Base-by-base conservation (phyloP, 352 stramenopile genomes). In the Pythium rhizo-oryzae region DNA sequence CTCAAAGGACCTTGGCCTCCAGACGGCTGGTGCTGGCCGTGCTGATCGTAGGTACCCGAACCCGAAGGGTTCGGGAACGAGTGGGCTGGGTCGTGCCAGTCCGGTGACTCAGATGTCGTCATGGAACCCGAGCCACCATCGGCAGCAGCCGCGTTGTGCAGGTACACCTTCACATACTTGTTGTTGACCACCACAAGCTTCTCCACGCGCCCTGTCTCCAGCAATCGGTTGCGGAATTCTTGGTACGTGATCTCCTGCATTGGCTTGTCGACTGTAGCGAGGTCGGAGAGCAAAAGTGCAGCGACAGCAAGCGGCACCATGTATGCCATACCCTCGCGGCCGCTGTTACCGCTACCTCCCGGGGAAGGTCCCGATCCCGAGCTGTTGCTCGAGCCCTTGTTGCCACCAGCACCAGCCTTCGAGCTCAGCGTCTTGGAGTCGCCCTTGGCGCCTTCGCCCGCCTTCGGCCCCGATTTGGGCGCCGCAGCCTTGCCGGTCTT, bases 221-320 rank as follows among this genome's bases (percentile, higher is more conserved):
- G 70, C 56, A 97, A 88, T 35, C 81, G 80, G 62, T 90, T 97
- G 46, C 89, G 87, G 76, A 97, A 97, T 60, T 97, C 90, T 65
- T 97, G 91, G 77, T 95, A 97, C 58, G 85, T 97, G 69, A 97
- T 94, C 72, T 97, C 91, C 66, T 95, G 86, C 80, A 93, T 92
- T 8, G 85, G 84, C 63, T 96, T 93, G 70, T 94, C 85, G 24
- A 87, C 72, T 12, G 74, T 83, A 15, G 78, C 79, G 50, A 94
- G 63, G 33, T 96, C 88, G 39, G 87, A 87, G 33, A 96, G 77
- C 47, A 96, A 78, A 54, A 94, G 62, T n/a, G 84, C 84, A 9
- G 83, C 87, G 30, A 96, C 72, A 0, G 85, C 87, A 23, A 93
- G 64, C 15, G 85, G 87, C 19, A 96, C 71, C 46, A 92, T 66